A percentile compares a stretch with the other conserved stretches of the same genome.
Conservation (phyloP, 257 asterid genomes). For the Nicotiana obtusifolia region DNA sequence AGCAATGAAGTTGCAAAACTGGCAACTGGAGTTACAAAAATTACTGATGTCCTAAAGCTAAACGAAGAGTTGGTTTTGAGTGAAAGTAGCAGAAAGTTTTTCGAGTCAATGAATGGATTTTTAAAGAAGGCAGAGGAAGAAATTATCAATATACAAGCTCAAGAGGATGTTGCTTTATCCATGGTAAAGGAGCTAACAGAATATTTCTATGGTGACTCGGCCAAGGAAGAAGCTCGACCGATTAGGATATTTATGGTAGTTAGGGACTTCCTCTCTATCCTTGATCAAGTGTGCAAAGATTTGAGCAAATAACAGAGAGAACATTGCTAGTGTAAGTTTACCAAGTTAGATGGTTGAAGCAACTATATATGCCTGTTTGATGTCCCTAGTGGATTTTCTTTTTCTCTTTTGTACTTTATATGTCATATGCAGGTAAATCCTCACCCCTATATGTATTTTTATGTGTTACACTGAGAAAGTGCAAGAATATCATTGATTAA, state of each 20-base stretch:
- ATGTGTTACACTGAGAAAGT: not conserved
- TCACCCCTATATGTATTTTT: not conserved
- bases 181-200: conserved; percentile 69
- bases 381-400: not conserved
- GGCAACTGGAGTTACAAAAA: conserved; percentile 42
- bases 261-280: conserved; percentile 55
- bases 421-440: not conserved
- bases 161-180: conserved; percentile 58
- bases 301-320: conserved; percentile 53
- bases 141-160: conserved; percentile 43
- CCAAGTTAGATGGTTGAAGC: not conserved
- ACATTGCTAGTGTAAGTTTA: conserved; percentile 9
- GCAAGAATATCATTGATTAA: not conserved
- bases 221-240: conserved; percentile 68
- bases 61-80: conserved; percentile 27
- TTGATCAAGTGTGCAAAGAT: conserved; percentile 75
- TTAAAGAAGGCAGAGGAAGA: conserved; percentile 48
- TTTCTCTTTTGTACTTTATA: not conserved
- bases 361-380: conserved; percentile 9
- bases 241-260: conserved; percentile 60
- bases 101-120: conserved; percentile 42
- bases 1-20: conserved; percentile 44
- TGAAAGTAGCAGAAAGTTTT: conserved; percentile 30
- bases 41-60: conserved; percentile 39
- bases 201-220: conserved; percentile 70